These are phyloP conservation scores for Lanmaoa rubissima DNA, from an alignment of 768 basidiomycete species.

Conservation along the genomic window DNA sequence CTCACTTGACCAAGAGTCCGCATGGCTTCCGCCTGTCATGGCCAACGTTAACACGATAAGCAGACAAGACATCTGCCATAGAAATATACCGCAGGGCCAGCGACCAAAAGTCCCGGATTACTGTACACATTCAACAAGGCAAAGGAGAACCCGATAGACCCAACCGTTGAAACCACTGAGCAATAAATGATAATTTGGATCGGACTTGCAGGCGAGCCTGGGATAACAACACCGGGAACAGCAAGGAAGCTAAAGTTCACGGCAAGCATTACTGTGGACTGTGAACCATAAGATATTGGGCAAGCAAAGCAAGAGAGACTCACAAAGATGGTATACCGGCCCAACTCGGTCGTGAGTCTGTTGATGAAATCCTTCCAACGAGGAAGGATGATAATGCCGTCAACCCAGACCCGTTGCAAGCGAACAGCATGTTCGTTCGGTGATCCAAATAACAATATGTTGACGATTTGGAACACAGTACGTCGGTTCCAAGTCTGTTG, in stretches of 20 bases:
- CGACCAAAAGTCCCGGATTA: slow-evolving; percentile 3
- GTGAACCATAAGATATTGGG: background rate
- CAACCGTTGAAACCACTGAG: slow-evolving; percentile 10
- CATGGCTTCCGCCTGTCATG: slow-evolving; percentile 5
- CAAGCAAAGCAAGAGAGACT: background rate
- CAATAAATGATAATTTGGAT: slow-evolving; percentile 16
- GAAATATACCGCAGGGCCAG: slow-evolving; percentile 5
- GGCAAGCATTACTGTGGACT: slow-evolving; percentile 21
- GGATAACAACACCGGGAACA: slow-evolving; percentile 2
- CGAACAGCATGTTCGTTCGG: slow-evolving; percentile 12
- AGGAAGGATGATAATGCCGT: slow-evolving; percentile 6
- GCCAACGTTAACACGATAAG: background rate
- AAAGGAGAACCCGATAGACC: slow-evolving; percentile 13
- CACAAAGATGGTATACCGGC: slow-evolving; percentile 14
- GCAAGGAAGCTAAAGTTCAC: slow-evolving; percentile 17
- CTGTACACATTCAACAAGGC: slow-evolving; percentile 11
- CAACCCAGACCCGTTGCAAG: slow-evolving; percentile 13
- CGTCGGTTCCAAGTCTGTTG: slow-evolving; percentile 5
- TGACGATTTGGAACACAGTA: background rate
- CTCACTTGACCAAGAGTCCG: background rate
- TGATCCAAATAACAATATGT: background rate
- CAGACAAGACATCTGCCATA: too few relatives aligned
- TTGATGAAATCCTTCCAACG: slow-evolving; percentile 13
- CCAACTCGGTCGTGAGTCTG: slow-evolving; percentile 6
- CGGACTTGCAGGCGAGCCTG: background rate